phyloP scores from a whole-genome alignment of 345 rosid species.

The Lepidium sativum region DNA sequence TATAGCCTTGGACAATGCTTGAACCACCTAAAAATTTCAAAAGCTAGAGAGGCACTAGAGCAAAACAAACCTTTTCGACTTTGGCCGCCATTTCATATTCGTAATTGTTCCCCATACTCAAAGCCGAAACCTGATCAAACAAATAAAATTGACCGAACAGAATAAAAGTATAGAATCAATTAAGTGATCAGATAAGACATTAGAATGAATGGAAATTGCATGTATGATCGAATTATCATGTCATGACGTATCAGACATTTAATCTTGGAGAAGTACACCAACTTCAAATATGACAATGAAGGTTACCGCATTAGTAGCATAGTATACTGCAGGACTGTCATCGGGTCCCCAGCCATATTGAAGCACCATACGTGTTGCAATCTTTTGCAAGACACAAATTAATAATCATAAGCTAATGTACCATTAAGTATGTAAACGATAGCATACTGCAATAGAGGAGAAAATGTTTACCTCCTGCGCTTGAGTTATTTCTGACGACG shows the following conservation, averaged over 20 bases:
- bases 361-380: slow-evolving; percentile 93
- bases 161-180: not conserved
- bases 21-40: not conserved
- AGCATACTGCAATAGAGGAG: slow-evolving; percentile 4
- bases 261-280: not conserved
- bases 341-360: slow-evolving; percentile 98
- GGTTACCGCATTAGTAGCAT: slow-evolving; percentile 64
- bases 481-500: slow-evolving; percentile 65
- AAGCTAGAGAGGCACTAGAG: not conserved
- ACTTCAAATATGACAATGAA: slow-evolving; percentile 6
- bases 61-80: slow-evolving; percentile 63
- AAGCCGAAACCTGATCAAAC: slow-evolving; percentile 47
- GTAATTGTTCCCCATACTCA: slow-evolving; percentile 81
- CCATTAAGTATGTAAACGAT: not conserved
- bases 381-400: slow-evolving; percentile 40
- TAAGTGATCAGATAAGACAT: slow-evolving; percentile 4
- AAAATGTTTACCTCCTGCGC: slow-evolving; percentile 66
- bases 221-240: slow-evolving; percentile 3
- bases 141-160: slow-evolving; percentile 10
- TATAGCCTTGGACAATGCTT: slow-evolving; percentile 8
- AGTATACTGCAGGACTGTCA: slow-evolving; percentile 82
- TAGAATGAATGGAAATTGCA: slow-evolving; percentile 5
- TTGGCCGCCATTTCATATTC: slow-evolving; percentile 82
- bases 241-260: not conserved
- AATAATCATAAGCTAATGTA: not conserved